Evolutionary conservation across 148 eudicot genomes (phyloP).

Genomic region (Diospyros lotus): DNA sequence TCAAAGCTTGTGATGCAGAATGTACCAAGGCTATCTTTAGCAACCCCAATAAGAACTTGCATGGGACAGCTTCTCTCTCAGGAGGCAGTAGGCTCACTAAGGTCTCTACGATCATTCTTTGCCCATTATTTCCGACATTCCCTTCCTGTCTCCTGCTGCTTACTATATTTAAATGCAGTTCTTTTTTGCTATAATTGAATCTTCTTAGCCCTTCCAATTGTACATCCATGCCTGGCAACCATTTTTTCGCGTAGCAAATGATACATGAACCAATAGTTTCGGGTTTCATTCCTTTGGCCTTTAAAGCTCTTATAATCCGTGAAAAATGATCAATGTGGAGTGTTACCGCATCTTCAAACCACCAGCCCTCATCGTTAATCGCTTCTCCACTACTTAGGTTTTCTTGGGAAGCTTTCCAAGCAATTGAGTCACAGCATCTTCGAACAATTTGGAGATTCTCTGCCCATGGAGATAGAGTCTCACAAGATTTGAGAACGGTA

Average conservation of each 20-base stretch:
- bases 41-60: constrained; percentile 57
- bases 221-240: constrained; percentile 46
- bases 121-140: constrained; percentile 30
- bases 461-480: constrained; percentile 68
- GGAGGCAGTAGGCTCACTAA: constrained; percentile 64
- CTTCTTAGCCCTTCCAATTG: constrained; percentile 26
- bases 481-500: constrained; percentile 57
- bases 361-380: constrained; percentile 33
- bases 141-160: constrained; percentile 38
- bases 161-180: constrained; percentile 38
- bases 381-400: constrained; percentile 21
- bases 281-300: constrained; percentile 41
- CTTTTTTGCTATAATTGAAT: constrained; percentile 25
- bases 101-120: constrained; percentile 57
- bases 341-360: constrained; percentile 53
- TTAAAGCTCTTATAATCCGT: constrained; percentile 50
- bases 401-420: constrained; percentile 49
- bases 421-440: constrained; percentile 66
- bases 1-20: constrained; percentile 55
- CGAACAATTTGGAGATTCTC: constrained; percentile 67
- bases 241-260: constrained; percentile 47
- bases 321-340: constrained; percentile 59
- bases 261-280: constrained; percentile 50
- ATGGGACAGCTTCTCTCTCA: constrained; percentile 56
- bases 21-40: constrained; percentile 52